Evolutionary conservation across 306 rosid genomes (phyloP), one percentile per base, ranked within the genome.

Genomic region (Pachyrhizus erosus): DNA sequence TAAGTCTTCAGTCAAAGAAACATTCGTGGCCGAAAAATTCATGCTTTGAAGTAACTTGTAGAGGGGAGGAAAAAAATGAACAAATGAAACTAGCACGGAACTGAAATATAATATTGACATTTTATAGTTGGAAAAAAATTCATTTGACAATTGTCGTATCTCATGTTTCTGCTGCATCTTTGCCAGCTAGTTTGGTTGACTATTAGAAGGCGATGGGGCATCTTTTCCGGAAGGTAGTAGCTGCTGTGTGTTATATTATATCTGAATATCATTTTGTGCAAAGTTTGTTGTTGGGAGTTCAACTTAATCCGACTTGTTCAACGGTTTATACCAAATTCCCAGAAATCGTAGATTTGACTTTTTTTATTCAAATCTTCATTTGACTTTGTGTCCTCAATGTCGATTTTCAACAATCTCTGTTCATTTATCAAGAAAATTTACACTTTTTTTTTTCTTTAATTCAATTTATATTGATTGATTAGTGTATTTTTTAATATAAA

Each of bases 151-250:
- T 31, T 64, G 20, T 64, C 43, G 15, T 31, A 15, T 64, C 61
- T 76, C 77, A 23, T 61, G 58, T 61, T 24, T 66, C 18, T 58
- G 70, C 52, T 40, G 40, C 72, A 34, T 74, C 45, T 65, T 78
- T 72, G 81, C 84, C 88, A 82, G 89, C 89, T 78, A 60, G 67
- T 58, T 74, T 74, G 58, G 71, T 78, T 78, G 86, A 79, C 81
- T 31, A 37, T 73, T 18, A 23, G 43, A 77, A 77, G 43, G 78
- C 51, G 15, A 54, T 43, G 26, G 77, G 51, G 31, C 45, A 72
- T 77, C 76, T 61, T 76, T 52, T 73, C 83, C 74, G 55, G 72
- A 78, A 66, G 78, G 54, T 57, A 18, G 80, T 17, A 82, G 49
- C 34, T 70, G 73, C 33, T 70, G 1, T 42, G n/a, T 43, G 27